Evolutionary conservation across 352 stramenopile genomes (phyloP), one percentile per base, ranked within the genome.

Genomic region (Globisporangium lucens): DNA sequence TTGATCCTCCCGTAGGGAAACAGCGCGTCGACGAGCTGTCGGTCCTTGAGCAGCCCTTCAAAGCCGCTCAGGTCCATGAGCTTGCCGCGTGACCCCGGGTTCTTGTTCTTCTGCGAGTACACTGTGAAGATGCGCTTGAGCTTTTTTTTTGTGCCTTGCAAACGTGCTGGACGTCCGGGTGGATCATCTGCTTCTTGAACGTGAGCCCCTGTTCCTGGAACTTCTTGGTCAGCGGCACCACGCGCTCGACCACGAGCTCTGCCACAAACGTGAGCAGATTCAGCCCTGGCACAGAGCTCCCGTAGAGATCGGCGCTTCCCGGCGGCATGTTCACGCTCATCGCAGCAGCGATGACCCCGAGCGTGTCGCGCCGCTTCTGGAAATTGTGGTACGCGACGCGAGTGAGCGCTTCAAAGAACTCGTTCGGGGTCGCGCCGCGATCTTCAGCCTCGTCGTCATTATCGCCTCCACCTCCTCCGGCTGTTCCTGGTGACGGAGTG

Each of bases 121-220:
- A 77, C 69, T 0, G 67, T 75, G 67, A 94, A 94, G 41, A 90
- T 70, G 6, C 84, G 84, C 66, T 94, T 91, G 22, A 94, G 74
- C 27, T 88, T 86, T 53, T 89, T 90, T 65, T 94, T 69, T 91
- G 83, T 6, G 79, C 63, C 46, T 91, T 91, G 69, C 85, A 90
- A 5, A 93, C 78, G 43, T 86, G 75, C 57, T 93, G 84, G 3
- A 94, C 83, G 46, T 94, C 86, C 0, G 83, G 82, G 49, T 91
- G 75, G 29, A 91, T 76, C 80, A 93, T 90, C 77, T 92, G 84
- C 46, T 92, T 91, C 71, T 94, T 94, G 66, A 94, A 94, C 10
- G 83, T 89, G 13, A 94, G 70, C 2, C 83, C 83, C 74, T 93
- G 85, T 60, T 91, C 80, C 57, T 93, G 84, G 66, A 89, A 89